Conservation (phyloP, 2,329 filamentous ascomycete genomes). For the Bipolaris oryzae region DNA sequence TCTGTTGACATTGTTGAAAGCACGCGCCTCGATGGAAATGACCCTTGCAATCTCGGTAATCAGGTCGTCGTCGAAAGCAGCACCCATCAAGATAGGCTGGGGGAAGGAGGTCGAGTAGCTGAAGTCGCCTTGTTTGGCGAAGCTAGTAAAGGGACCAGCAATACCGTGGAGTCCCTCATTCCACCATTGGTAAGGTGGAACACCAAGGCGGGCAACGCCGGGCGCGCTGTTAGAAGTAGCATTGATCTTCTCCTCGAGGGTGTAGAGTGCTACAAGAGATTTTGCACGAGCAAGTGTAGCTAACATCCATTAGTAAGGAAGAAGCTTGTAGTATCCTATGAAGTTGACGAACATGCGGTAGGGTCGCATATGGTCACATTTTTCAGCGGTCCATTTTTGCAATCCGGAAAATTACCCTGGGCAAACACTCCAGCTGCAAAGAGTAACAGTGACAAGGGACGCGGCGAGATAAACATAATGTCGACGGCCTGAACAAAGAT, state of each 20-base stretch:
- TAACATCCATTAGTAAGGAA: constrained; percentile 3
- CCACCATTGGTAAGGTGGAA: constrained; percentile 63
- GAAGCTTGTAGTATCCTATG: not conserved
- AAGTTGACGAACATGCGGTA: constrained; percentile 38
- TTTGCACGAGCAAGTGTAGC: constrained; percentile 35
- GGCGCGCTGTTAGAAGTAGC: constrained; percentile 55
- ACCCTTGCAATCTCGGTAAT: constrained; percentile 64
- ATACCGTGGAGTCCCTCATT: constrained; percentile 43
- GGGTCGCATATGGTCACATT: constrained; percentile 60
- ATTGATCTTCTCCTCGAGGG: constrained; percentile 56
- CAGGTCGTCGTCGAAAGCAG: constrained; percentile 68
- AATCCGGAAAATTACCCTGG: constrained; percentile 55
- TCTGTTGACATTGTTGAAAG: constrained; percentile 67
- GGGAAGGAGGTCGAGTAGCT: constrained; percentile 70
- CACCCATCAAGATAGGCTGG: constrained; percentile 66
- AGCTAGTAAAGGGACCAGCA: constrained; percentile 62
- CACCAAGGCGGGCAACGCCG: constrained; percentile 58
- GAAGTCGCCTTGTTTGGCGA: constrained; percentile 61
- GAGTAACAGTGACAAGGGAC: constrained; percentile 14
- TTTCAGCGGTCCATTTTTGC: constrained; percentile 57
- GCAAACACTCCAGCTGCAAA: constrained; percentile 25
- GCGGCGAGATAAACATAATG: constrained; percentile 20
- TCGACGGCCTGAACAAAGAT: not conserved
- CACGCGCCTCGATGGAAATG: constrained; percentile 66
- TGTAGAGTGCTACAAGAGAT: constrained; percentile 34